Evolutionary conservation across 306 rosid species (phyloP), one percentile per base, ranked within the genome.

Genomic region (Ziziphus jujuba): DNA sequence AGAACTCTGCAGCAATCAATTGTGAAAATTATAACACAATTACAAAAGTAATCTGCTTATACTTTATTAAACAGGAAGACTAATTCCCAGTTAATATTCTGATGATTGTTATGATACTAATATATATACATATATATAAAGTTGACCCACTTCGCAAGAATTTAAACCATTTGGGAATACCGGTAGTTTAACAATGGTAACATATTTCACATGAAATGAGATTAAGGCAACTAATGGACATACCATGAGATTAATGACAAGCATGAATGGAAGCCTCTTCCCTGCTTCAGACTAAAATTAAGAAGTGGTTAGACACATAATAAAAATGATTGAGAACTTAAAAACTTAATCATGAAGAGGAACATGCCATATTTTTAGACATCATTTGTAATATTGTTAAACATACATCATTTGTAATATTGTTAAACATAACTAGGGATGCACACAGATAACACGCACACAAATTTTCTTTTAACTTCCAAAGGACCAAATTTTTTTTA

Each of bases 191-290:
- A 47, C 4, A 47, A 47, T 47, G 9, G 24, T n/a, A 16, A 5
- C 24, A 7, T n/a, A 17, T 16, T 6, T 16, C 9, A 50, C 0
- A 20, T 17, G 5, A n/a, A 38, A 54, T 15, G 35, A 28, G 16
- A 15, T 21, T 55, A 40, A 67, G 49, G 36, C 51, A 20, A 56
- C 55, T 59, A 38, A 48, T 65, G 63, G 20, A 55, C 79, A 78
- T 83, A 93, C 98, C 98, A 90, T 97, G 67, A 93, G 89, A 79
- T 93, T 93, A 47, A 93, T 56, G 69, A 93, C 80, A 44, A 93
- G 89, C 60, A 93, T 21, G 61, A 93, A 88, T 12, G 98, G 98
- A 55, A 90, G 87, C 74, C 79, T 93, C 76, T 83, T 90, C 65
- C 98, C 96, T 5, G 82, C 80, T 77, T 86, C 87, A 13, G 91